Evolutionary conservation across 805 yeast genomes (phyloP), one percentile per base, ranked within the genome.

Genomic region (Danielia oregonensis): DNA sequence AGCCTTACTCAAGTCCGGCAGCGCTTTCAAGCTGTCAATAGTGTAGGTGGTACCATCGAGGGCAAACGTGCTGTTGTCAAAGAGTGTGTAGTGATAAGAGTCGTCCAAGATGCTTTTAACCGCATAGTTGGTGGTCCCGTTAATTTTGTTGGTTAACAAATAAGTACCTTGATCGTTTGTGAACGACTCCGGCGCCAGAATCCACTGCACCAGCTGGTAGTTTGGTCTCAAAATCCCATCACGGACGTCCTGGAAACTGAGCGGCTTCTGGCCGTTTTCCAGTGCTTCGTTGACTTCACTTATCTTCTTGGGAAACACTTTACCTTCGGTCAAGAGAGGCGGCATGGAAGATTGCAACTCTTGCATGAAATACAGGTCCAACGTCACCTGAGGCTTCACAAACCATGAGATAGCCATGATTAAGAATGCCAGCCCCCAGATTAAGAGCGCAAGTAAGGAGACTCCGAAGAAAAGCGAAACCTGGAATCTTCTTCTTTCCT

Each of bases 191-290:
- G 77, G 76, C 14, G 64, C 63, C 12, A 59, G 63, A 29, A 86
- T 74, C 95, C 95, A 86, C 54, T 83, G 91, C 21, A 86, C 65
- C 6, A 72, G 55, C 41, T 75, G 73, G 32, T 50, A 57, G 11
- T 62, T 57, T 0, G 93, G 82, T 0, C 52, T 41, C 46, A 83
- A 83, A 3, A 73, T 66, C 1, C 78, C 78, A 32, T 74, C 72
- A 43, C 91, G 69, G 2, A 58, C 58, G 7, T 50, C 51, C 3
- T 54, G 40, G 22, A 61, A 52, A 29, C 58, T 54, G 29, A 67
- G 44, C 12, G 57, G 59, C 7, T 41, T 39, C 37, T 55, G 57
- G 22, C 22, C 22, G n/a, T n/a, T n/a, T n/a, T n/a, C n/a, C n/a
- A n/a, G n/a, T n/a, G n/a, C n/a, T n/a, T n/a, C 6, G 8, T 17